phyloP scores from a whole-genome alignment of 192 early-diverging fungal genomes.

The Backusella circina region DNA sequence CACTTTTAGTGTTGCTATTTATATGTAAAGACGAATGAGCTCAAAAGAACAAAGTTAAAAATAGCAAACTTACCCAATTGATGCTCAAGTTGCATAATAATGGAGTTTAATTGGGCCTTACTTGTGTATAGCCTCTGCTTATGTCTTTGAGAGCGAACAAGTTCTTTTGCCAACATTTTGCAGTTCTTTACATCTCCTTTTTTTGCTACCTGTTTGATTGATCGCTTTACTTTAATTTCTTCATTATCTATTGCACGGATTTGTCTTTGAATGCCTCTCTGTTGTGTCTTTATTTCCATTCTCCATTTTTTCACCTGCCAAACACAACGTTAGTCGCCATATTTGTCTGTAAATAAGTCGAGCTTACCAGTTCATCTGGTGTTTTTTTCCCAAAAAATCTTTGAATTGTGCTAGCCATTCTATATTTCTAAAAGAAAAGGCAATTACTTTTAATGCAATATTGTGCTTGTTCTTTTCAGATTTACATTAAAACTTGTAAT shows the following conservation, averaged over 20 bases:
- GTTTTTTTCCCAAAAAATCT: slow-evolving; percentile 59
- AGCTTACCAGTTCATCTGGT: slow-evolving; percentile 53
- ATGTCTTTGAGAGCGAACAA: slow-evolving; percentile 77
- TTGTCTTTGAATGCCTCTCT: slow-evolving; percentile 85
- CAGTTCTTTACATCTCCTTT: slow-evolving; percentile 73
- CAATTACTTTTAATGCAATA: neutral
- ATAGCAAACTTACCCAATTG: slow-evolving; percentile 63
- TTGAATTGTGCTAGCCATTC: slow-evolving; percentile 32
- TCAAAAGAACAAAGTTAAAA: neutral
- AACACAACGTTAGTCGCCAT: neutral
- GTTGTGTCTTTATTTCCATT: slow-evolving; percentile 72
- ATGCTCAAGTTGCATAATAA: slow-evolving; percentile 85
- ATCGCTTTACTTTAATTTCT: slow-evolving; percentile 75
- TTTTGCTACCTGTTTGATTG: slow-evolving; percentile 85
- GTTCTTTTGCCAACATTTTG: slow-evolving; percentile 77
- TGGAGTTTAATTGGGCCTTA: slow-evolving; percentile 92
- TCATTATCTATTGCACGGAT: slow-evolving; percentile 76
- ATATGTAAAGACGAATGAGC: neutral
- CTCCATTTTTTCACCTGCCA: slow-evolving; percentile 90
- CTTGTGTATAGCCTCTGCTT: slow-evolving; percentile 77
- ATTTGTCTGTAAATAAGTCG: neutral
- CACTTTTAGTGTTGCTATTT: slow-evolving; percentile 79
- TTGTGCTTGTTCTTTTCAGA: neutral
- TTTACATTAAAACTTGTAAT: neutral
- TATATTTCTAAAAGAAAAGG: neutral